Evolutionary conservation across 2,329 filamentous ascomycete genomes (phyloP), one percentile per base, ranked within the genome.

Genomic region (Lasiodiplodia theobromae): DNA sequence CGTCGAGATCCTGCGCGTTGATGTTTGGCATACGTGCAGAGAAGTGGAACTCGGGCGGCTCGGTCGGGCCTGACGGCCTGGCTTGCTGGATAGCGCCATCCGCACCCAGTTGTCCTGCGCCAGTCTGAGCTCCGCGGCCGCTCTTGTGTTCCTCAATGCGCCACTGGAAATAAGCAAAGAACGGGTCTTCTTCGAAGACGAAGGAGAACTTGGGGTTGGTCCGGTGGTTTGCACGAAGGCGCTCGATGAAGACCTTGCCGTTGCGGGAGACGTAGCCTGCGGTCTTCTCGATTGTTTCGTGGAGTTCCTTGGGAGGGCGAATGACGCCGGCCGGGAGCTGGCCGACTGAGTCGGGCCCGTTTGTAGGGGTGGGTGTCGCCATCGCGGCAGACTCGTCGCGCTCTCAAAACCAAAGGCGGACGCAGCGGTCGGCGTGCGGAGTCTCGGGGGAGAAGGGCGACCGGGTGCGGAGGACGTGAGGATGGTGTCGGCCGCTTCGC

Each of bases 1-100:
- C 85, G 66, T 90, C 89, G 70, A 98, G 83, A 85, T 99, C 96
- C 80, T 97, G 92, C 72, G 96, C 93, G 81, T 91, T 97, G 82
- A 99, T 97, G 73, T 94, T 95, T 69, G 96, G 96, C 93, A 98
- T 97, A 78, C 94, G 92, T 73, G 96, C 94, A 68, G 93, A 97
- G 83, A 97, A 99, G 73, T 92, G 88, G 77, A 96, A 98, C 74
- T 94, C 91, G 68, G 92, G 88, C 18, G 96, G 96, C 76, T 94
- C 89, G 53, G 91, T 89, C 8, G 95, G 95, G 25, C 94, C 95
- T 79, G 92, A 88, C 53, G 93, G 90, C 77, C 92, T 93, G 78
- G 88, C 86, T 62, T 80, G 84, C 73, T 83, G 84, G 63, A 84
- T 82, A 18, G 79, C 82, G 25, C 83, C 82, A 16, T 84, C 82